Evolutionary conservation across 495 filamentous ascomycete genomes (phyloP), one percentile per base, ranked within the genome.

Genomic region (Penicillium maclennaniae): DNA sequence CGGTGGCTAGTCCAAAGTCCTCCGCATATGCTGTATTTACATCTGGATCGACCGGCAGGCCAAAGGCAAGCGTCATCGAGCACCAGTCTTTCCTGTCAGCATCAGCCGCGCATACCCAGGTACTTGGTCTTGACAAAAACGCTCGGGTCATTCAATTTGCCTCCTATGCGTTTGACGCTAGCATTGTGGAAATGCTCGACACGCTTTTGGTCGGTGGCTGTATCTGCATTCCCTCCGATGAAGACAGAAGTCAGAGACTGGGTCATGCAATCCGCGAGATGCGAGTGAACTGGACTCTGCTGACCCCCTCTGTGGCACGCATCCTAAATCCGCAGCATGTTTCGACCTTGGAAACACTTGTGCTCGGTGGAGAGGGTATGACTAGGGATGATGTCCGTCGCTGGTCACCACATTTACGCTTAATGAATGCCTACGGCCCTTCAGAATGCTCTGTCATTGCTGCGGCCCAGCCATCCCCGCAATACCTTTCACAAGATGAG

Each of bases 151-250:
- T 70, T 7, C 60, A 74, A 37, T 70, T 72, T 38, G 53, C 66
- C 0, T 55, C 69, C 1, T 66, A 72, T 44, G 56, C 56, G 0
- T 72, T 72, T 40, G 69, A 65, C 43, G 49, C 56, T 17, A 76
- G 77, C 40, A 70, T 86, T 20, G 61, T 71, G 12, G 83, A 87
- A 48, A 77, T 83, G 5, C 79, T 86, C 39, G 78, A 73, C 0
- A 82, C 83, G 0, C 66, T 88, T 1, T 73, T 75, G 0, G 58
- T 63, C 7, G 82, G 82, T 1, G 82, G 76, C 6, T 81, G 78
- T 37, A 61, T 87, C 7, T 83, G 79, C 31, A 47, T 47, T 37
- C 45, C 45, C 6, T 49, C 59, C 15, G 59, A 76, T 47, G 40
- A 63, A 26, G 59, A 71, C 26, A 49, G 60, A 23, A 36, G 61